These are phyloP conservation scores for Aspergillus sclerotiicarbonarius DNA, from an alignment of 495 filamentous ascomycete genomes.

Conservation along the genomic window DNA sequence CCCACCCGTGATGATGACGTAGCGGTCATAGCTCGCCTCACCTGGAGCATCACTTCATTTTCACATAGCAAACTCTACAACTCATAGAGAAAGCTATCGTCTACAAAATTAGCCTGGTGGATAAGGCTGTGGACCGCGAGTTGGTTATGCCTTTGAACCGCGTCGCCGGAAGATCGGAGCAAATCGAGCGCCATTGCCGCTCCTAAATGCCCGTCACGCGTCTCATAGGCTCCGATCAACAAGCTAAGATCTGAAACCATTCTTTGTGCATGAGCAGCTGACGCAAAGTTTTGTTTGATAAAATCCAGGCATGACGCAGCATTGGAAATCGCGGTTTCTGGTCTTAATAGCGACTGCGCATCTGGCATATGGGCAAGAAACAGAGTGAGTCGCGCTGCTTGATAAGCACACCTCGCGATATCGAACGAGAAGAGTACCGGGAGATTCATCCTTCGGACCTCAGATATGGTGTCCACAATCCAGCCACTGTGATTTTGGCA, in stretches of 20 bases:
- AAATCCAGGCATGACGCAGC: background rate
- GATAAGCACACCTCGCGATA: constrained; percentile 21
- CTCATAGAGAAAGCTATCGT: constrained; percentile 15
- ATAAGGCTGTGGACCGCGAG: constrained; percentile 21
- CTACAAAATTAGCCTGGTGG: constrained; percentile 22
- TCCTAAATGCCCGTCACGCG: background rate
- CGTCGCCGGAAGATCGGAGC: background rate
- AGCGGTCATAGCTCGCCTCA: background rate
- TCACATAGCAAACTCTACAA: background rate
- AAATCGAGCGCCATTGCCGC: background rate
- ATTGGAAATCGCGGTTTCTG: background rate
- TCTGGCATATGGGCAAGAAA: constrained; percentile 6
- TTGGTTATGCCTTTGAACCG: constrained; percentile 15
- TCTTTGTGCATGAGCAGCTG: background rate
- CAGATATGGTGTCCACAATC: background rate
- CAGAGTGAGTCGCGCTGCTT: constrained; percentile 17
- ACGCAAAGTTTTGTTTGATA: background rate
- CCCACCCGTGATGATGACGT: background rate
- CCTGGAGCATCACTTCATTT: background rate
- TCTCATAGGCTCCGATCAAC: background rate
- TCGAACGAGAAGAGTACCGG: background rate
- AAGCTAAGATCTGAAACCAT: background rate
- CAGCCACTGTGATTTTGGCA: background rate
- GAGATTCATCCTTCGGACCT: background rate
- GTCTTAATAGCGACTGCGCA: background rate